Percentiles rank a stretch among this genome's conserved stretches.
Evolutionary conservation across 305 asterid species (phyloP).

Genomic region (Coffea humblotiana): DNA sequence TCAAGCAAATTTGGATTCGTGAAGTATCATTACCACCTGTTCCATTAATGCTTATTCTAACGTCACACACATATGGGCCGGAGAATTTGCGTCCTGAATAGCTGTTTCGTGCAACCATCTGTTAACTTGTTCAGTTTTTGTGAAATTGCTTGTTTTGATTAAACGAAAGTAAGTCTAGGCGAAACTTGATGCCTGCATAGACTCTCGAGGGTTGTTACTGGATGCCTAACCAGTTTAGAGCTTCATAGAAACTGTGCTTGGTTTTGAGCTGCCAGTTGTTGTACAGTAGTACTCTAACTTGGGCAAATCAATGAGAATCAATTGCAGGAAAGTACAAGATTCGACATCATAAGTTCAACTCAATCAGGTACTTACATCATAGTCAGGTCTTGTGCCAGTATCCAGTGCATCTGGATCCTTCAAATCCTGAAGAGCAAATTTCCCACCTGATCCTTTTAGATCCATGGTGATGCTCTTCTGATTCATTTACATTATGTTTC

Average conservation of each 20-base stretch:
- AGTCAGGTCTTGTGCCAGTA: conserved; percentile 35
- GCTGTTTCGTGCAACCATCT: not conserved
- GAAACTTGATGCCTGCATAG: not conserved
- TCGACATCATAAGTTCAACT: not conserved
- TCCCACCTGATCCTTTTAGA: conserved; percentile 59
- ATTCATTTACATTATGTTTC: conserved; percentile 27
- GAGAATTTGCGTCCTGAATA: not conserved
- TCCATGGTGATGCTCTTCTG: conserved; percentile 19
- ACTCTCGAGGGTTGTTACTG: not conserved
- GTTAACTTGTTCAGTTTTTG: not conserved
- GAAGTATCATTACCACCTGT: not conserved
- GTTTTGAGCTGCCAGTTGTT: no score
- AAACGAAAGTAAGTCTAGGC: not conserved
- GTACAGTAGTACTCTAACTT: no score
- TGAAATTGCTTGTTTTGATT: not conserved
- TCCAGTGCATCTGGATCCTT: conserved; percentile 41
- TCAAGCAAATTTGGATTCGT: not conserved
- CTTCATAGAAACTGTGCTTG: no score
- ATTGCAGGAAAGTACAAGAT: not conserved
- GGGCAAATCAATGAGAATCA: not conserved
- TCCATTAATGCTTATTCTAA: not conserved
- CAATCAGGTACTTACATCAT: conserved; percentile 40
- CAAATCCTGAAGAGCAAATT: conserved; percentile 47
- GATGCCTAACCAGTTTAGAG: no score
- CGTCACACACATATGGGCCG: not conserved